Evolutionary conservation across 2,329 filamentous ascomycete species (phyloP), one percentile per base, ranked within the genome.

Genomic region (Paracoccidioides brasiliensis): DNA sequence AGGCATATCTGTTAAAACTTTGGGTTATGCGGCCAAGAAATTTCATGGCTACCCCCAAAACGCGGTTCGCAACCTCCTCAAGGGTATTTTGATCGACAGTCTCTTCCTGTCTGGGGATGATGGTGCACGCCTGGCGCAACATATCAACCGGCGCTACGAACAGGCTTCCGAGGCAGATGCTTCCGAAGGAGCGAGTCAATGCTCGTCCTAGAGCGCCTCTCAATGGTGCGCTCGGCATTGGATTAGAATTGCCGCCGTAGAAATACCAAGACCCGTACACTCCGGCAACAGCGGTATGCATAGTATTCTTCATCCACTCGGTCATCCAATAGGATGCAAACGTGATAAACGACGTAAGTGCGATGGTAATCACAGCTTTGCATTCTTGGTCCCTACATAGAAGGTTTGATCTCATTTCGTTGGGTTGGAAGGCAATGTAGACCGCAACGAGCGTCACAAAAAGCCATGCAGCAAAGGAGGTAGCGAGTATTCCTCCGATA

Each of bases 201-300:
- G 90, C 82, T 12, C 91, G 82, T 63, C 81, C 84, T 60, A 93
- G 80, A 0, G 91, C 87, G n/a, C 88, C 87, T 10, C 89, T 81
- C 0, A 91, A 96, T 0, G 88, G 84, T 9, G 83, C 83, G 59
- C 80, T 83, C 35, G 90, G 89, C 64, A 88, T 86, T 45, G 82
- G 80, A 56, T 77, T 72, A 0, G 80, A 72, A 55, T 80, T 79
- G 33, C 79, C 73, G 6, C 76, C 72, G 61, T 81, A 85, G 68
- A 95, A 96, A 74, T 95, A 97, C 91, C 91, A 97, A 0, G 86
- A 85, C 0, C 89, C 90, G 64, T 95, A 96, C 0, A 95, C 84
- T 0, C 91, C 90, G 0, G 89, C 86, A 57, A 95, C 86, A 30
- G 83, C 90, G 1, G 85, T 86, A 67, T 97, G 90, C 49, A 95